These are phyloP conservation scores for Penium margaritaceum DNA, from an alignment of 139 green algal genomes.

Conservation along the genomic window DNA sequence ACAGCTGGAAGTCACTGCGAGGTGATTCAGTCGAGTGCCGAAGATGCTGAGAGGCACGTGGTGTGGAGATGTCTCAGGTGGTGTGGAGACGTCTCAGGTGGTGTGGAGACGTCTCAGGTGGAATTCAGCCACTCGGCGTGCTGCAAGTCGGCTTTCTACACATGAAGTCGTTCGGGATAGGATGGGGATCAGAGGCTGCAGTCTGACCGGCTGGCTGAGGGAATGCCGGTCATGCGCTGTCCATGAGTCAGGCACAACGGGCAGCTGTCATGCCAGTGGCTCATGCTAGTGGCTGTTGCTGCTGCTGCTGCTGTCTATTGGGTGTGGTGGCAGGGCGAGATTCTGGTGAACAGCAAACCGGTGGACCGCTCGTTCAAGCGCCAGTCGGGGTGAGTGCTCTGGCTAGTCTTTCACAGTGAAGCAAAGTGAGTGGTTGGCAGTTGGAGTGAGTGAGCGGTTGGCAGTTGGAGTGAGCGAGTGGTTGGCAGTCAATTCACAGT, in stretches of 20 bases:
- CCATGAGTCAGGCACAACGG: neutral
- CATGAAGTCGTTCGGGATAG: too few species aligned
- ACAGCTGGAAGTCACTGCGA: too few species aligned
- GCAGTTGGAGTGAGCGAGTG: neutral
- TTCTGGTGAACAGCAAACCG: constrained; percentile 41
- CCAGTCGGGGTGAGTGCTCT: neutral
- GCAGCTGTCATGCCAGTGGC: neutral
- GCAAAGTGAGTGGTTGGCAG: neutral
- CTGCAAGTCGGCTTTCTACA: too few species aligned
- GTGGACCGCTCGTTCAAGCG: constrained; percentile 31
- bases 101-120: too few species aligned
- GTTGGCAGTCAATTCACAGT: neutral
- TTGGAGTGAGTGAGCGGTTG: neutral
- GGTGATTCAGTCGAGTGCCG: too few species aligned
- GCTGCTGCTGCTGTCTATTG: neutral
- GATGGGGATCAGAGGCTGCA: neutral
- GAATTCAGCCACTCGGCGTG: too few species aligned
- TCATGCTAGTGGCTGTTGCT: neutral
- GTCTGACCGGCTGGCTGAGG: neutral
- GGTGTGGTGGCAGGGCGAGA: constrained; percentile 18
- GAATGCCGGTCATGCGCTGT: neutral
- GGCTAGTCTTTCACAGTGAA: neutral
- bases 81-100: too few species aligned
- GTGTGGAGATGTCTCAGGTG: too few species aligned
- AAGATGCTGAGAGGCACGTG: too few species aligned